Evolutionary conservation across 164 flowering plant genomes (phyloP), one percentile per base, ranked within the genome.

Genomic region (Magnolia officinalis): DNA sequence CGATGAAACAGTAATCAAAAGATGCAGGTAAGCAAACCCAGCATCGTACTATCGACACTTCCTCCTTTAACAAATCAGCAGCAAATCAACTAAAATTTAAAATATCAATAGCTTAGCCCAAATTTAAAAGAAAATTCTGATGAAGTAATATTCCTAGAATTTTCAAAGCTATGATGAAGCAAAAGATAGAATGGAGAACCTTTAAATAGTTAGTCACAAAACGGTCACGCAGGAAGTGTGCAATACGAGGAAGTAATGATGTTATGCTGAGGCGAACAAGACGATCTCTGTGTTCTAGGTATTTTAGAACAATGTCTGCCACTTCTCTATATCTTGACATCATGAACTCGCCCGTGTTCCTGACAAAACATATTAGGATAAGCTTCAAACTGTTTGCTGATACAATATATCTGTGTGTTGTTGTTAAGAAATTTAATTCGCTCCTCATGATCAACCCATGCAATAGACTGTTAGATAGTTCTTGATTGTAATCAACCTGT

Each of bases 241-340:
- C 99, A 81, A 94, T 96, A 18, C 98, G 96, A 79, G 99, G 99
- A 23, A 96, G 89, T 85, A 96, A 82, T 4, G 99, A 92, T 6
- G 99, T 96, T 83, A 96, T 96, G 92, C 99, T 96, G 49, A 90
- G 91, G 74, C 98, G 98, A 84, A 96, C 98, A 83, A 94, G 99
- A 71, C 93, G 87, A 79, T 96, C 96, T 31, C 92, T 87, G 77
- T 92, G 98, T 77, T 93, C 97, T 13, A 94, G 83, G 83, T 91
- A 96, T 81, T 89, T 90, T n/a, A 96, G 90, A 80, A 94, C 97
- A 87, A 96, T 94, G n/a, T 96, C 99, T n/a, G 98, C 96, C 74
- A 96, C 98, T 85, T 96, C 99, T 83, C 91, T 89, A 76, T 91
- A 96, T 83, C 99, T 90, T 58, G 98, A 93, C 98, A 96, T 96